Base-by-base conservation (phyloP, 2,329 filamentous ascomycete species). In the Pseudogymnoascus verrucosus region DNA sequence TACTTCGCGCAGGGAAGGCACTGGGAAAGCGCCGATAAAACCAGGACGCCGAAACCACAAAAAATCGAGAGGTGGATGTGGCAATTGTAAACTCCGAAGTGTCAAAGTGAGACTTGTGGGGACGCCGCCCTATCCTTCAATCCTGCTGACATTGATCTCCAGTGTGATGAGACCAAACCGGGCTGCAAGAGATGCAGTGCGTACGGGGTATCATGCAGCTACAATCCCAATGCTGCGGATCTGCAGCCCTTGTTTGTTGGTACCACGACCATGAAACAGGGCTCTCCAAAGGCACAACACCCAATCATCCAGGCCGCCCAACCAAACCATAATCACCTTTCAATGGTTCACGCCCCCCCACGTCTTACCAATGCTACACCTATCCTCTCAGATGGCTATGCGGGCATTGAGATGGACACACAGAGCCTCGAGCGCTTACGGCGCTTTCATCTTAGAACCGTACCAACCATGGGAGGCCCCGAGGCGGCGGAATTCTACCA, bases 101-200 rank as follows among this genome's bases (percentile, higher is more conserved):
- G 76, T 84, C 60, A 84, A 84, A 75, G 81, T 79, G 70, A 69
- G 72, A 65, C 65, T 39, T 62, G 64, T n/a, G 60, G 63, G 47
- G 66, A 69, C 34, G 63, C 66, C 61, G 62, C 68, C 59, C 39
- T 60, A 60, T 10, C 10, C 19, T 44, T 34, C 39, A 62, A 63
- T 65, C 28, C 63, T 64, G 14, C 14, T 34, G 60, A 36, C 28
- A 37, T 26, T 28, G 3, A 23, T 12, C 36, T 61, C 28, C 62
- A 83, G 81, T 86, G 83, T 65, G 83, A 85, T 68, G 82, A 85
- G 68, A 67, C 68, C 2, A 79, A 75, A 42, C 83, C 82, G 0
- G 66, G 70, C 0, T 85, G 82, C 67, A 71, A 74, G 36, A 80
- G 78, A 64, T 85, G 83, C 67, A 60, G 72, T 10, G 67, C 73